phyloP scores from a whole-genome alignment of 331 rosid genomes.

The Acacia pycnantha region DNA sequence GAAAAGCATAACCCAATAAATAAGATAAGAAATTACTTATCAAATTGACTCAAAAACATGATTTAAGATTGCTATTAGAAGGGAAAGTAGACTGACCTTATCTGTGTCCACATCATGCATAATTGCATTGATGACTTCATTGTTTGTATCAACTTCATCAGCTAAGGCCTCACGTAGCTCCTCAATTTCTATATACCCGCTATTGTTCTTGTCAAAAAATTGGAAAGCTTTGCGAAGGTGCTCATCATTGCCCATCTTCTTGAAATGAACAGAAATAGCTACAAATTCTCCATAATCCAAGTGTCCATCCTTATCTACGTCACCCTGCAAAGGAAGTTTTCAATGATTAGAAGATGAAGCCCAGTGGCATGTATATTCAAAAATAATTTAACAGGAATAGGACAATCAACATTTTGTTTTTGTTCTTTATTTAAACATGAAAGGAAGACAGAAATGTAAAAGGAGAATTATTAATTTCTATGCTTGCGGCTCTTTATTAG shows the following conservation, averaged over 20 bases:
- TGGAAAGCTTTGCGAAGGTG: slow-evolving; percentile 87
- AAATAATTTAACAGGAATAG: background rate
- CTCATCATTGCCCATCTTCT: slow-evolving; percentile 74
- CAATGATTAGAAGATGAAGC: slow-evolving; percentile 16
- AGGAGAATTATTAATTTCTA: background rate
- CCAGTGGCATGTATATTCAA: background rate
- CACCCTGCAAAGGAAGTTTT: slow-evolving; percentile 70
- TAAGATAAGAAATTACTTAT: background rate
- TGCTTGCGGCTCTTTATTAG: background rate
- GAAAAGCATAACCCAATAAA: background rate
- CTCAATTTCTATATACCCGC: slow-evolving; percentile 74
- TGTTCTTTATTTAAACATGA: background rate
- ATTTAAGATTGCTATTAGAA: background rate
- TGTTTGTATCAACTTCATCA: slow-evolving; percentile 56
- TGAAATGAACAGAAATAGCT: slow-evolving; percentile 85
- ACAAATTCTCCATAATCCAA: slow-evolving; percentile 88
- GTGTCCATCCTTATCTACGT: slow-evolving; percentile 80
- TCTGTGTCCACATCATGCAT: slow-evolving; percentile 93
- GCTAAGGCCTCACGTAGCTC: slow-evolving; percentile 65
- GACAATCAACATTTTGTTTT: background rate
- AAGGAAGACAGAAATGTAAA: background rate
- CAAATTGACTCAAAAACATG: background rate
- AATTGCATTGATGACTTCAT: slow-evolving; percentile 73
- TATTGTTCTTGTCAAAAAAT: slow-evolving; percentile 74
- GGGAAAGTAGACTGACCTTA: slow-evolving; percentile 57